phyloP scores from a whole-genome alignment of 257 asterid species.

The Scutellaria barbata region DNA sequence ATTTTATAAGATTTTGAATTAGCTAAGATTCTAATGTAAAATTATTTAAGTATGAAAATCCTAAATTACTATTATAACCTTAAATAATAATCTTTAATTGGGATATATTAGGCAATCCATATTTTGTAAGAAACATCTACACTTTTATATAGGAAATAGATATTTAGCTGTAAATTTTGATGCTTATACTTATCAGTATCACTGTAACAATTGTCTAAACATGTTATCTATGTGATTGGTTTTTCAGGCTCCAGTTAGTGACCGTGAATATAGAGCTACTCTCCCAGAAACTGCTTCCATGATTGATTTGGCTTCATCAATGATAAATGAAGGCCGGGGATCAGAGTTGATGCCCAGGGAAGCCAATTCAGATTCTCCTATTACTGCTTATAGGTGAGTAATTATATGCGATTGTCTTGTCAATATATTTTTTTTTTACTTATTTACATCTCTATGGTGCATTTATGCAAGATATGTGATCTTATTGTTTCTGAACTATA shows the following conservation, averaged over 20 bases:
- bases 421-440: neutral
- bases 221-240: neutral
- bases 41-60: too few relatives aligned
- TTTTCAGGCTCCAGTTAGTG: conserved; percentile 92
- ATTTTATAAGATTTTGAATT: too few relatives aligned
- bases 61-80: too few relatives aligned
- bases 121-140: too few relatives aligned
- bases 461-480: neutral
- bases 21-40: too few relatives aligned
- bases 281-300: conserved; percentile 80
- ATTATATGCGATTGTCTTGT: neutral
- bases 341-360: conserved; percentile 88
- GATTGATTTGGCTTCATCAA: conserved; percentile 81
- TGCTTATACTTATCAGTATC: conserved; percentile 21
- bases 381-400: conserved; percentile 74
- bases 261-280: conserved; percentile 84
- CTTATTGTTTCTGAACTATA: conserved; percentile 16
- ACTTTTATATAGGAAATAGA: too few relatives aligned
- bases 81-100: too few relatives aligned
- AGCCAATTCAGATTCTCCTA: conserved; percentile 80
- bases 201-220: neutral
- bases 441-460: neutral
- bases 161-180: conserved; percentile 6
- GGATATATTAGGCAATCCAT: too few relatives aligned
- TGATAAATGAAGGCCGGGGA: conserved; percentile 81